Base-by-base conservation (phyloP, 1,284 basidiomycete species). In the Trichosporon sp. region DNA sequence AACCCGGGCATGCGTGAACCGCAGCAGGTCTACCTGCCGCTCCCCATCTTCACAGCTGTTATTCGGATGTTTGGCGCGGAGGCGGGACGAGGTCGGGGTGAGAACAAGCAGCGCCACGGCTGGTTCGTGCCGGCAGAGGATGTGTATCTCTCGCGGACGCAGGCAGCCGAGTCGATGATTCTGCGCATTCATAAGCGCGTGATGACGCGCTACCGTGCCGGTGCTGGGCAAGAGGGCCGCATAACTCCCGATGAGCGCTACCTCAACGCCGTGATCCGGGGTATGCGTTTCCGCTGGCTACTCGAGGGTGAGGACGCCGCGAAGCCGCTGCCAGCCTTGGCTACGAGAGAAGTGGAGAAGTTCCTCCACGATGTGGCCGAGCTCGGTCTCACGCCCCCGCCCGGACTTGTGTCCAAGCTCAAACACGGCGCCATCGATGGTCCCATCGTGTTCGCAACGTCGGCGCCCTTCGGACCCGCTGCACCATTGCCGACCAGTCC, bases 31-130 rank as follows among this genome's bases (percentile, higher is more conserved):
- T 63, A 61, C 49, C 65, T 75, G 2, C 69, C 74, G 1, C 63
- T 74, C 9, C 56, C 63, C n/a, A 61, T 70, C 9, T 75, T 70
- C 65, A 74, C 69, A n/a, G 40, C 66, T 8, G 71, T 75, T 68
- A 54, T 75, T 5, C 31, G 65, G 6, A 60, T 73, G 25, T 75
- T 59, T 34, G 66, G 60, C 27, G 23, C 19, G n/a, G 64, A 68
- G 32, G 58, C 33, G 4, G 59, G 63, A 2, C 46, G 58, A 36
- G 23, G 29, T 31, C 27, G 36, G 5, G 23, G 29, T 10, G 37
- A 40, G n/a, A 25, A 52, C 46, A 21, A 27, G 21, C 23, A 29
- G 25, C 25, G 49, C 19, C 16, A 16, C 6, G 54, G 60, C n/a
- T 56, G 52, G 54, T 11, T 21, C 16, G 61, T 62, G 19, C 56